Evolutionary conservation across 768 basidiomycete species (phyloP).

Genomic region (Leccinum ochraceum): DNA sequence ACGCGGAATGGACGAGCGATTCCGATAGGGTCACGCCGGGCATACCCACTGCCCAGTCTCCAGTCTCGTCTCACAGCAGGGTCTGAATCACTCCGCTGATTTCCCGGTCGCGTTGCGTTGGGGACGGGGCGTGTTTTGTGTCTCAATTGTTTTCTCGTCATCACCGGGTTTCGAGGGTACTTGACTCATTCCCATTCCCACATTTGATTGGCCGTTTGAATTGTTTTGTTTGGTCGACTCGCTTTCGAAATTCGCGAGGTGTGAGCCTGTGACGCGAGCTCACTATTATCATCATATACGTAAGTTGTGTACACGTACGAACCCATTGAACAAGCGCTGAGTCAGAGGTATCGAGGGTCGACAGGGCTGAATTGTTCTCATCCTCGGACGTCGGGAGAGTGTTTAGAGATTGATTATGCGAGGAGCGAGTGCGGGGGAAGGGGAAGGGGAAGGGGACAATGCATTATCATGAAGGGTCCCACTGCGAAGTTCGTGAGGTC

Average conservation of each 20-base stretch:
- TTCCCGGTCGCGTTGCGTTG: neutral
- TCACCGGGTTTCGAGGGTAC: neutral
- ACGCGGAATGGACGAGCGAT: neutral
- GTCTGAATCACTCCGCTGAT: neutral
- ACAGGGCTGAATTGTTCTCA: neutral
- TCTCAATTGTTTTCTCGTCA: neutral
- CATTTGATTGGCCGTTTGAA: neutral
- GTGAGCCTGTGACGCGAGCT: neutral
- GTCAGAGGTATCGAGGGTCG: neutral
- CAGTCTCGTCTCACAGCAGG: neutral
- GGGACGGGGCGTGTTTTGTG: neutral
- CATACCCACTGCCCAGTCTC: neutral
- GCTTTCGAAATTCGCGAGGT: neutral
- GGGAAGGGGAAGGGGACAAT: neutral
- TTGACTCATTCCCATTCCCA: neutral
- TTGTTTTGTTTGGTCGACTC: neutral
- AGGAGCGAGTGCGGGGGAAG: neutral
- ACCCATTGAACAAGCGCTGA: neutral
- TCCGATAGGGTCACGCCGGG: neutral
- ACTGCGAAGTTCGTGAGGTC: neutral
- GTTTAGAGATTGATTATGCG: neutral
- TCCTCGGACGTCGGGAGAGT: neutral
- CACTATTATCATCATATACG: neutral
- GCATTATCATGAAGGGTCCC: neutral
- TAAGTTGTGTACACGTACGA: neutral